A percentile compares a stretch with the other conserved stretches of the same genome.
Evolutionary conservation across 2,329 filamentous ascomycete genomes (phyloP).

Genomic region (Neofusicoccum cordaticola): DNA sequence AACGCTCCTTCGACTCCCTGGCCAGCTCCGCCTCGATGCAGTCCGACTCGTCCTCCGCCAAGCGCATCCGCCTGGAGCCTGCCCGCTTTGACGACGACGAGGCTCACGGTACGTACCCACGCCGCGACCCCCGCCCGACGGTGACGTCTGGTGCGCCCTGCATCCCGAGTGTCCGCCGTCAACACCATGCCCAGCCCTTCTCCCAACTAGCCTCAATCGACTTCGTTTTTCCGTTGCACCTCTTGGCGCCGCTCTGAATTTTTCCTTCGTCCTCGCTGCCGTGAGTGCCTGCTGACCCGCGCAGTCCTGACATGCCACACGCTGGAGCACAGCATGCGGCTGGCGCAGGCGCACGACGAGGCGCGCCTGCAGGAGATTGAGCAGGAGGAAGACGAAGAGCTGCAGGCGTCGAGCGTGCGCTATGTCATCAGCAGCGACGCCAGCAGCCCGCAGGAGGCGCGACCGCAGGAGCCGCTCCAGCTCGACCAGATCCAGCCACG

Average conservation of each 20-base stretch:
- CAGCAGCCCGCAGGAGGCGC: background rate
- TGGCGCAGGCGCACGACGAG: slow-evolving; percentile 12
- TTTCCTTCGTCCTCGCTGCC: background rate
- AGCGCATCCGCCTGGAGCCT: slow-evolving; percentile 17
- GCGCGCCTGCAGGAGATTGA: slow-evolving; percentile 14
- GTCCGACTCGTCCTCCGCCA: slow-evolving; percentile 13
- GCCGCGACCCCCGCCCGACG: background rate
- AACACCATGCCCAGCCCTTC: background rate
- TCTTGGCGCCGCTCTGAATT: background rate
- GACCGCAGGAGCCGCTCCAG: slow-evolving; percentile 9
- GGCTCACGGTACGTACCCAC: slow-evolving; percentile 6
- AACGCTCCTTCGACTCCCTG: slow-evolving; percentile 18
- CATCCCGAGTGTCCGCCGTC: background rate
- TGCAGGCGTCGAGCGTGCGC: slow-evolving; percentile 12
- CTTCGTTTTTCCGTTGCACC: background rate
- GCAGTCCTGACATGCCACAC: slow-evolving; percentile 17
- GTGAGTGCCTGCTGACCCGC: background rate
- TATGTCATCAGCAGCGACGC: background rate
- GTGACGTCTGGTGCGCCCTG: background rate
- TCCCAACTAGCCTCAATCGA: background rate
- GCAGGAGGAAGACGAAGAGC: slow-evolving; percentile 16
- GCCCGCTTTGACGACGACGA: slow-evolving; percentile 18
- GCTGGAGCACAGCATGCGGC: slow-evolving; percentile 17
- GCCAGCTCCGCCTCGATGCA: slow-evolving; percentile 14
- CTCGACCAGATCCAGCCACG: slow-evolving; percentile 14